Conservation (phyloP, 805 yeast species). For the Candida railenensis region DNA sequence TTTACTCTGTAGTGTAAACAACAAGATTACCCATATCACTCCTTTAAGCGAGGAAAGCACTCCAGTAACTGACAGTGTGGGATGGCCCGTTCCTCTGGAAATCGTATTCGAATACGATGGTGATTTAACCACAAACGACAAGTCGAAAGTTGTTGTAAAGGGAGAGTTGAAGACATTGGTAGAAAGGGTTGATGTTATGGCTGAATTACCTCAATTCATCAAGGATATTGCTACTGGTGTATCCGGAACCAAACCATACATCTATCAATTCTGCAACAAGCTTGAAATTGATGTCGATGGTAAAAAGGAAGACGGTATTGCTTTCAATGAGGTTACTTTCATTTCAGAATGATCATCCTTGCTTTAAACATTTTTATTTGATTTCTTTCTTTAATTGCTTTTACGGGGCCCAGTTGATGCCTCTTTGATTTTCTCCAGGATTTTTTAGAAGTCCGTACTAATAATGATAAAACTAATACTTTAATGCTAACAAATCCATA, state of each 20-base stretch:
- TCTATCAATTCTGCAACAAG: conserved; percentile 83
- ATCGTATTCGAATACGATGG: conserved; percentile 55
- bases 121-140: conserved; percentile 43
- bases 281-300: conserved; percentile 48
- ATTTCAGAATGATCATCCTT: conserved; percentile 42
- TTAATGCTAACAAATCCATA: background rate
- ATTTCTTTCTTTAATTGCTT: background rate
- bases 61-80: conserved; percentile 67
- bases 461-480: background rate
- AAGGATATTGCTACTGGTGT: conserved; percentile 92
- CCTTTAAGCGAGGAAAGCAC: conserved; percentile 16
- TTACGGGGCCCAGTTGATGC: too few relatives aligned
- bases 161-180: conserved; percentile 66
- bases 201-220: conserved; percentile 91
- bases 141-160: conserved; percentile 41
- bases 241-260: conserved; percentile 95
- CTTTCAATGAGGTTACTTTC: conserved; percentile 80
- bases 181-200: conserved; percentile 97
- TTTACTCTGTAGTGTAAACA: conserved; percentile 61
- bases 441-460: background rate
- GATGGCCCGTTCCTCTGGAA: conserved; percentile 84
- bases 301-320: conserved; percentile 57
- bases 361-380: background rate
- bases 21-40: conserved; percentile 54
- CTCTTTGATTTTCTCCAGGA: background rate